Conservation (phyloP, 2,329 filamentous ascomycete genomes). For the Emericellopsis atlantica region DNA sequence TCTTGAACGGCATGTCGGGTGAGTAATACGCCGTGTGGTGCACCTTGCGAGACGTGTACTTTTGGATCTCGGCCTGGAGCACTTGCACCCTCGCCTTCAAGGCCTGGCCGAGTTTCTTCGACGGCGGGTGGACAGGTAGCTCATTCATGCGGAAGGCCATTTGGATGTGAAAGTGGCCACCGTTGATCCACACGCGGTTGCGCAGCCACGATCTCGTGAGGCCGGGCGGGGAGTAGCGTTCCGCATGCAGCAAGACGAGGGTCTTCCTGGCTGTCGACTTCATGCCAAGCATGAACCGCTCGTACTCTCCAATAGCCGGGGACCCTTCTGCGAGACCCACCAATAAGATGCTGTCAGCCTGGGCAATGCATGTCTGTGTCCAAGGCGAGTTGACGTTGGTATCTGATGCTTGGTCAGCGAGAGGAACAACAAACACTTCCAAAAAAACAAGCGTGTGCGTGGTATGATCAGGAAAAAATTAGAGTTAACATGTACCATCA, state of each 20-base stretch:
- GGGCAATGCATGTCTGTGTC: constrained; percentile 95
- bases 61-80: constrained; percentile 92
- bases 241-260: constrained; percentile 76
- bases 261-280: constrained; percentile 95
- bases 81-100: constrained; percentile 91
- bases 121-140: constrained; percentile 62
- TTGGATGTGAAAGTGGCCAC: constrained; percentile 93
- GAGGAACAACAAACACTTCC: neutral
- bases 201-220: constrained; percentile 80
- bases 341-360: constrained; percentile 90
- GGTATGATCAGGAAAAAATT: constrained; percentile 54
- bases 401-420: constrained; percentile 37
- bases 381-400: constrained; percentile 95
- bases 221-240: constrained; percentile 76
- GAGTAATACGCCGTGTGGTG: constrained; percentile 82
- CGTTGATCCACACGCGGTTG: constrained; percentile 95
- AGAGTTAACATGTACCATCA: constrained; percentile 48
- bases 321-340: constrained; percentile 86
- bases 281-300: constrained; percentile 89
- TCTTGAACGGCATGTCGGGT: constrained; percentile 84
- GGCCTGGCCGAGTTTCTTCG: constrained; percentile 69
- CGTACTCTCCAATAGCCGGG: constrained; percentile 86
- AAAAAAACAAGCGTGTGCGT: neutral
- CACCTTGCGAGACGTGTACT: constrained; percentile 83
- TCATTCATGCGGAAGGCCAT: constrained; percentile 75